Base-by-base conservation (phyloP, 2,329 filamentous ascomycete genomes). In the Erysiphe pulchra region DNA sequence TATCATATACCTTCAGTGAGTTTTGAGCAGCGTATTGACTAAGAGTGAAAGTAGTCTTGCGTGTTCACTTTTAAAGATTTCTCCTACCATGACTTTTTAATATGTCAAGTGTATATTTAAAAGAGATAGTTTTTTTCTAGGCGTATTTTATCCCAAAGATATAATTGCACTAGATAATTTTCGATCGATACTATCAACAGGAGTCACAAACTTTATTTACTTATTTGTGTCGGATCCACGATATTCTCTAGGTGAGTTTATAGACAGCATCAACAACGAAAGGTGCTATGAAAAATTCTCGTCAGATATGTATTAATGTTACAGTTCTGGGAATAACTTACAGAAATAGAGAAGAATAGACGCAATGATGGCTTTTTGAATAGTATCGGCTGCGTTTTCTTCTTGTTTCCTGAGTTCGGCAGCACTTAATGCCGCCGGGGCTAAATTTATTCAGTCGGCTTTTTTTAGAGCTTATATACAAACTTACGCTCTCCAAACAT, bases 311-410 rank as follows among this genome's bases (percentile, higher is more conserved):
- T 8, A 36, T 18, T 9, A 31, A 3, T 28, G n/a, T 18, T 3
- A 43, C n/a, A 51, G 16, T 9, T 18, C 13, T 4, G 3, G 30
- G 28, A 11, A 24, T 5, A n/a, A 24, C 79, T 47, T 73, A 90
- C 82, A 83, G 49, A 90, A 64, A 59, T 87, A 87, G 43, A 90
- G 69, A 44, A 80, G 61, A 36, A 77, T 66, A 50, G 75, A 76
- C 14, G 74, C 73, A 36, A 72, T 69, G 46, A 77, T 58, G 50
- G 78, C 78, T 55, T 68, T 69, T 64, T 80, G 75, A 53, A 87
- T 65, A 44, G 76, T 79, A 53, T 69, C 67, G 56, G 65, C 65
- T 44, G 81, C 80, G 59, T 78, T 71, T 49, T 67, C 65, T 67
- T 86, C 80, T 60, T 76, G 69, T 56, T 67, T 66, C 57, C 69